These are phyloP conservation scores for Jamesozyma spencerorum DNA, from an alignment of 805 yeast genomes.

Conservation along the genomic window DNA sequence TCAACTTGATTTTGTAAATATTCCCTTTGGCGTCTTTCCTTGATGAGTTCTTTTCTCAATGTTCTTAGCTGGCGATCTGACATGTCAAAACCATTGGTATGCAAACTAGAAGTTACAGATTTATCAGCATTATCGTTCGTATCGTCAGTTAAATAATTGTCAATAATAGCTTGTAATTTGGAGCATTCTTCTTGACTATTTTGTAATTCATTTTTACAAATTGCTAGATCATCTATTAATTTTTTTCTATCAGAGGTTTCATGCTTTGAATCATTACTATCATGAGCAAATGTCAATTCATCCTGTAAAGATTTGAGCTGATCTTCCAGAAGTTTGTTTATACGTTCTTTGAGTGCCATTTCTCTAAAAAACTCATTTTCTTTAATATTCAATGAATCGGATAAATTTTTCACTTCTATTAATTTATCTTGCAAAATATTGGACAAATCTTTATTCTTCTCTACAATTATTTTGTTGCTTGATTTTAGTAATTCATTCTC, in stretches of 20 bases:
- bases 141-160: conserved; percentile 30
- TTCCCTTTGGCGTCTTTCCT: conserved; percentile 64
- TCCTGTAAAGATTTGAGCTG: conserved; percentile 32
- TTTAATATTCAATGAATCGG: conserved; percentile 34
- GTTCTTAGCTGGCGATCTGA: conserved; percentile 14
- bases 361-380: conserved; percentile 49
- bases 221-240: conserved; percentile 26
- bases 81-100: conserved; percentile 16
- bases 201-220: conserved; percentile 22
- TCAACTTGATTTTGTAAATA: conserved; percentile 63
- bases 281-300: conserved; percentile 44
- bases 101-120: neutral
- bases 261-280: conserved; percentile 15
- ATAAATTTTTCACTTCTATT: conserved; percentile 38
- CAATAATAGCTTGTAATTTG: conserved; percentile 38
- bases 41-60: conserved; percentile 54
- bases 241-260: conserved; percentile 1
- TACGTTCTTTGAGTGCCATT: conserved; percentile 51
- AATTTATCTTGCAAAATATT: conserved; percentile 36
- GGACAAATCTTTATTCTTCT: conserved; percentile 32
- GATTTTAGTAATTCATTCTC: conserved; percentile 5
- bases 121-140: conserved; percentile 10
- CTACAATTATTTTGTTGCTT: conserved; percentile 26
- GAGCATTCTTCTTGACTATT: conserved; percentile 27
- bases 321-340: conserved; percentile 31